phyloP scores from a whole-genome alignment of 805 yeast genomes.

The Maudiozyma serrabonitensis region DNA sequence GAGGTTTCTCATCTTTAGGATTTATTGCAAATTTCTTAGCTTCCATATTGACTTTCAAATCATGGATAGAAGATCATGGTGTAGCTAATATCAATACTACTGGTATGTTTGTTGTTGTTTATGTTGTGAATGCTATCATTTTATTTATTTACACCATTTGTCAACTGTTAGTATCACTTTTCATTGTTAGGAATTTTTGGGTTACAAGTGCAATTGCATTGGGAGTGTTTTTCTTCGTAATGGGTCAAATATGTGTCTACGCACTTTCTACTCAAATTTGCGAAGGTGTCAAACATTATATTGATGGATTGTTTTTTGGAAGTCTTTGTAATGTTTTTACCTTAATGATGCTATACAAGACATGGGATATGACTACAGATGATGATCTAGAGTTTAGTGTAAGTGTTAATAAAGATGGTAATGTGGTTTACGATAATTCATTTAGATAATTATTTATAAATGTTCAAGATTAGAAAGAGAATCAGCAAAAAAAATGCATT shows the following conservation, averaged over 20 bases:
- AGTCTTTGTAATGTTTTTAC: slow-evolving; percentile 71
- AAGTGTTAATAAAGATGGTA: slow-evolving; percentile 38
- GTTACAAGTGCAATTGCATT: slow-evolving; percentile 75
- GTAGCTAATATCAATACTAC: slow-evolving; percentile 45
- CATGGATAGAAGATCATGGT: slow-evolving; percentile 40
- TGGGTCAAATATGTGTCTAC: slow-evolving; percentile 72
- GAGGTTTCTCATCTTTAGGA: slow-evolving; percentile 43
- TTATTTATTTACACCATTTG: slow-evolving; percentile 53
- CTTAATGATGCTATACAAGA: slow-evolving; percentile 90
- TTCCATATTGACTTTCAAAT: slow-evolving; percentile 62
- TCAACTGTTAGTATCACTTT: slow-evolving; percentile 57
- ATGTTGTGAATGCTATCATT: slow-evolving; percentile 60
- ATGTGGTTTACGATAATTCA: slow-evolving; percentile 15
- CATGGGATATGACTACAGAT: slow-evolving; percentile 91
- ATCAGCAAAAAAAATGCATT: not conserved
- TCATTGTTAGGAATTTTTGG: slow-evolving; percentile 73
- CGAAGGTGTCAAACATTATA: slow-evolving; percentile 64
- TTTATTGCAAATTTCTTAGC: slow-evolving; percentile 60
- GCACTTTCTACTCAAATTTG: slow-evolving; percentile 63
- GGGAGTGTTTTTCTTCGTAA: slow-evolving; percentile 62
- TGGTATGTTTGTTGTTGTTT: slow-evolving; percentile 62
- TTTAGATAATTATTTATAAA: not conserved
- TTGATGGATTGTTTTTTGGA: slow-evolving; percentile 85
- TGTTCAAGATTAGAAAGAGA: too few species aligned
- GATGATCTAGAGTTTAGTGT: slow-evolving; percentile 92